These are phyloP conservation scores for Grosmannia serpens DNA, from an alignment of 2,329 filamentous ascomycete genomes.

Conservation along the genomic window DNA sequence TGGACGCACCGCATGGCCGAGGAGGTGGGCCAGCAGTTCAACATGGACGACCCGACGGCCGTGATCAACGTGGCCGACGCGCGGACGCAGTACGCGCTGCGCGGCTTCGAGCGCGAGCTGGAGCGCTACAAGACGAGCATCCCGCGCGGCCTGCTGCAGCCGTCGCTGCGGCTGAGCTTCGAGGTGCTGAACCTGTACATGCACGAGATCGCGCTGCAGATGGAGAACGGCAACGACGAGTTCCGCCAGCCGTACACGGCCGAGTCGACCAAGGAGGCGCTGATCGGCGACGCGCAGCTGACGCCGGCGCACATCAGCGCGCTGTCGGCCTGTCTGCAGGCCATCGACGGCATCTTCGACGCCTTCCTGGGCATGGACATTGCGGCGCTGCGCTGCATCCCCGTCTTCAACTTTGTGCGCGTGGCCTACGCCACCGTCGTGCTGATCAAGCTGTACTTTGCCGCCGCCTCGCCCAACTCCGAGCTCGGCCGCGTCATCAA, in stretches of 20 bases:
- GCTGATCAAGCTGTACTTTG: constrained; percentile 63
- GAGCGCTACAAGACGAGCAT: constrained; percentile 47
- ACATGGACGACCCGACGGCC: constrained; percentile 50
- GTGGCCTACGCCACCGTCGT: constrained; percentile 62
- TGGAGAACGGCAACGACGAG: constrained; percentile 43
- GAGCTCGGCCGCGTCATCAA: constrained; percentile 61
- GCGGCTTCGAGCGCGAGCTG: constrained; percentile 53
- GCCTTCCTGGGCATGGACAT: constrained; percentile 52
- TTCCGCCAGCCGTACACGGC: constrained; percentile 35
- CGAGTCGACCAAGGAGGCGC: constrained; percentile 30
- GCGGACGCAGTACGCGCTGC: constrained; percentile 52
- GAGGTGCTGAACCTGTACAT: constrained; percentile 59
- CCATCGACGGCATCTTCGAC: constrained; percentile 56
- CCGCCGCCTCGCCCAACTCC: constrained; percentile 49
- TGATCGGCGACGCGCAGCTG: constrained; percentile 25
- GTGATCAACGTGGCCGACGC: constrained; percentile 46
- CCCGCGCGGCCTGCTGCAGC: constrained; percentile 37
- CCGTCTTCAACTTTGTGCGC: constrained; percentile 60
- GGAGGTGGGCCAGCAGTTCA: constrained; percentile 55
- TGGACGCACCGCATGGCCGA: constrained; percentile 54
- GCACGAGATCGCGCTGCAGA: constrained; percentile 63
- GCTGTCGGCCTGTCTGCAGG: constrained; percentile 52
- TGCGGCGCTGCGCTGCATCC: constrained; percentile 48
- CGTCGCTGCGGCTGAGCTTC: constrained; percentile 52
- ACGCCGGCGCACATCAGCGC: constrained; percentile 54